phyloP scores from a whole-genome alignment of 2,329 filamentous ascomycete species.

The Eurotiales sp. region DNA sequence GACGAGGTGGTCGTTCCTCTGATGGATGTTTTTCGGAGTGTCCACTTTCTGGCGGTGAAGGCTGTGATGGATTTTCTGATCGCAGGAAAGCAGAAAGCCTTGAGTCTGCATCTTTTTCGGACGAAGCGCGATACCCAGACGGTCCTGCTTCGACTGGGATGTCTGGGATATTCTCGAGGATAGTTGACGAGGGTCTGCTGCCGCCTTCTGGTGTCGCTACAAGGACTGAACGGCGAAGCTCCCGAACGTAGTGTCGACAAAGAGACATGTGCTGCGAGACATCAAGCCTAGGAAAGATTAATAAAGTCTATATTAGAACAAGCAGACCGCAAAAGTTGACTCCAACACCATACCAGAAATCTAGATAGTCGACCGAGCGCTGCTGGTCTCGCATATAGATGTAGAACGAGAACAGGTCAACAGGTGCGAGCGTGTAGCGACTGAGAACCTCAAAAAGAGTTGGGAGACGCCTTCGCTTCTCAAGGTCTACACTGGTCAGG shows the following conservation, averaged over 20 bases:
- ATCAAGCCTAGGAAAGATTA: slow-evolving; percentile 69
- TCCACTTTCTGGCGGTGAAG: slow-evolving; percentile 54
- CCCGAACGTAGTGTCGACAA: slow-evolving; percentile 91
- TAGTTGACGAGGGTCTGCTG: slow-evolving; percentile 79
- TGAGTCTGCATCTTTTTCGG: slow-evolving; percentile 76
- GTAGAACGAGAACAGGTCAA: slow-evolving; percentile 98
- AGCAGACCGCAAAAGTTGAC: not conserved
- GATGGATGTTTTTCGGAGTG: slow-evolving; percentile 44
- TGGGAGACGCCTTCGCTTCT: slow-evolving; percentile 73
- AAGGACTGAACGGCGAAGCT: slow-evolving; percentile 87
- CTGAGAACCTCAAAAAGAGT: slow-evolving; percentile 95
- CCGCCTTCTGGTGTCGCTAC: slow-evolving; percentile 79
- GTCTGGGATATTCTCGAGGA: slow-evolving; percentile 71
- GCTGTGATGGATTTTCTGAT: slow-evolving; percentile 45
- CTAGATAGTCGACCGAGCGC: slow-evolving; percentile 92
- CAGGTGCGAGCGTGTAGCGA: slow-evolving; percentile 86
- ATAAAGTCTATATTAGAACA: slow-evolving; percentile 14
- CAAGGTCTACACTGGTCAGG: slow-evolving; percentile 12
- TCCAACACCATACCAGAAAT: slow-evolving; percentile 77
- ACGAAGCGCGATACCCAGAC: slow-evolving; percentile 56
- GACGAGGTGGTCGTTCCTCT: slow-evolving; percentile 48
- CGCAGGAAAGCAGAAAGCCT: slow-evolving; percentile 88
- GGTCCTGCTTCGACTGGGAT: slow-evolving; percentile 45
- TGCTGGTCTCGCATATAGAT: slow-evolving; percentile 99
- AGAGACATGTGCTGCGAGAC: slow-evolving; percentile 98